Conservation (phyloP, 2,329 filamentous ascomycete species). For the Periconia sp. region DNA sequence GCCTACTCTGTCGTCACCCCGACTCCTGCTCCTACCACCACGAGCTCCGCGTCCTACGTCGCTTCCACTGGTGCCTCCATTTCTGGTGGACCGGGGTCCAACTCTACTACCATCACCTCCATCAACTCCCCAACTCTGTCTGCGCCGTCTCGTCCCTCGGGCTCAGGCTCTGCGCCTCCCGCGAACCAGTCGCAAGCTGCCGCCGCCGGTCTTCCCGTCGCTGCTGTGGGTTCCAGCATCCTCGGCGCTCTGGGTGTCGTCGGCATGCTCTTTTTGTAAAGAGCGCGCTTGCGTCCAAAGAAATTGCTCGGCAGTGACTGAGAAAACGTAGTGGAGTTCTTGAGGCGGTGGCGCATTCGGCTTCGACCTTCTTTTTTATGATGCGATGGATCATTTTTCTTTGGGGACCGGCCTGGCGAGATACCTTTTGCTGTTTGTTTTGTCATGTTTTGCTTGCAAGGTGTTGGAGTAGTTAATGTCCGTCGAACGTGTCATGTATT, state of each 20-base stretch:
- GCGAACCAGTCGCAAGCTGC: slow-evolving; percentile 15
- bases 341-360: slow-evolving; percentile 25
- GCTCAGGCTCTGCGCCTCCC: slow-evolving; percentile 15
- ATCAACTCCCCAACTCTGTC: slow-evolving; percentile 28
- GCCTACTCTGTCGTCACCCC: slow-evolving; percentile 3
- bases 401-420: slow-evolving; percentile 11
- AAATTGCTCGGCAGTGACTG: not conserved
- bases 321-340: slow-evolving; percentile 1
- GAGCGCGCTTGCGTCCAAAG: not conserved
- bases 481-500: not conserved
- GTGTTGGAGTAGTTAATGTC: not conserved
- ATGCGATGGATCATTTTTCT: slow-evolving; percentile 19
- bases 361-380: slow-evolving; percentile 29
- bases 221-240: slow-evolving; percentile 42
- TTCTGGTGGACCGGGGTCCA: slow-evolving; percentile 16
- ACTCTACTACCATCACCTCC: slow-evolving; percentile 21
- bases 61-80: slow-evolving; percentile 12
- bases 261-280: slow-evolving; percentile 48
- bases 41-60: slow-evolving; percentile 5
- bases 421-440: slow-evolving; percentile 13
- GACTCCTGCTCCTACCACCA: slow-evolving; percentile 5
- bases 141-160: not conserved
- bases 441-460: not conserved
- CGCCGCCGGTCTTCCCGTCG: slow-evolving; percentile 40
- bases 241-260: slow-evolving; percentile 46